A percentile compares a stretch with the other conserved stretches of the same genome.
Conservation (phyloP, 805 yeast genomes). For the Teunomyces pallodes region DNA sequence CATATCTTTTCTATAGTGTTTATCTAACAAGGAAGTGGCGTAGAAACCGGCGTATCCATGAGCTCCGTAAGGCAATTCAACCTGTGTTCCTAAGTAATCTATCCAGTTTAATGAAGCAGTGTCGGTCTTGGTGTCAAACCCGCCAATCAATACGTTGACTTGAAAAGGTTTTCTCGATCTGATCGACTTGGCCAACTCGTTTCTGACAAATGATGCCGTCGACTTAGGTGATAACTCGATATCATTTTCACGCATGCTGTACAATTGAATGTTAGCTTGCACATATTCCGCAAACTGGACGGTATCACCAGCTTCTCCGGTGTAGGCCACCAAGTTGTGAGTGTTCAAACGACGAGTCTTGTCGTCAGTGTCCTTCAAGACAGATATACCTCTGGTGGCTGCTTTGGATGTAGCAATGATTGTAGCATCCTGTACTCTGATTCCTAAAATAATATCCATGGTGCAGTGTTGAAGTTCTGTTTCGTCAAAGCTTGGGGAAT, state of each 20-base stretch:
- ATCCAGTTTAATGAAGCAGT: conserved; percentile 79
- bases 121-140: conserved; percentile 59
- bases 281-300: conserved; percentile 92
- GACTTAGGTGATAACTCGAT: conserved; percentile 81
- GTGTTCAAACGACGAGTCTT: conserved; percentile 74
- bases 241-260: conserved; percentile 77
- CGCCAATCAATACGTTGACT: conserved; percentile 87
- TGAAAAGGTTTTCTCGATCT: conserved; percentile 93
- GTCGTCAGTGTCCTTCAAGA: conserved; percentile 74
- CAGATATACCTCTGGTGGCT: conserved; percentile 84
- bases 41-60: conserved; percentile 99
- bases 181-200: conserved; percentile 79
- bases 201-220: conserved; percentile 84
- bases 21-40: conserved; percentile 84
- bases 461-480: neutral
- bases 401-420: conserved; percentile 94
- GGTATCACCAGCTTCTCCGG: conserved; percentile 97
- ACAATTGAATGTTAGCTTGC: conserved; percentile 87
- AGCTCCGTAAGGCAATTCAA: conserved; percentile 91
- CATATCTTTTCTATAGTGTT: conserved; percentile 80
- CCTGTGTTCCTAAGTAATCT: conserved; percentile 91
- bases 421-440: conserved; percentile 76
- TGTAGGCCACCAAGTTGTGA: conserved; percentile 79
- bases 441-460: conserved; percentile 92
- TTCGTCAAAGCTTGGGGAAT: neutral